A percentile compares a stretch with the other conserved stretches of the same genome.
Conservation (phyloP, 2,329 filamentous ascomycete genomes). For the Colletotrichum endophyticum region DNA sequence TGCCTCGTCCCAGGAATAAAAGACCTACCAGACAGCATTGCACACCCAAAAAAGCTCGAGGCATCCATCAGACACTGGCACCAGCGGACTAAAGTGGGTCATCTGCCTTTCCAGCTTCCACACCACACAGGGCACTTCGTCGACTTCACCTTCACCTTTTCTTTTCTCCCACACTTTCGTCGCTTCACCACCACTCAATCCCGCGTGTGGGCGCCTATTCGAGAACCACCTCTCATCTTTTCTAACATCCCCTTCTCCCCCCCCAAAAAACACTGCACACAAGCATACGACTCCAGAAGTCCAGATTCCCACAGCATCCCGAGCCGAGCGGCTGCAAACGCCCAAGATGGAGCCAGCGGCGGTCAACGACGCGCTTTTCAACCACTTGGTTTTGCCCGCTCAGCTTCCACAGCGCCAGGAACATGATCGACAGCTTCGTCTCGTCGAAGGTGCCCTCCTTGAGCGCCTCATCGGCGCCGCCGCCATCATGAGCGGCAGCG, state of each 20-base stretch:
- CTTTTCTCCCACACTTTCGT: neutral
- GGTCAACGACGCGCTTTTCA: constrained; percentile 10
- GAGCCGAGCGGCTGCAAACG: neutral
- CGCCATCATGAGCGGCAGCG: neutral
- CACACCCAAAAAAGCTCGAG: neutral
- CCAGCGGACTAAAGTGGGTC: neutral
- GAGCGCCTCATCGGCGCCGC: neutral
- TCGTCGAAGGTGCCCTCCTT: neutral
- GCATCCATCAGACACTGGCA: neutral
- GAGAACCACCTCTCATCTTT: neutral
- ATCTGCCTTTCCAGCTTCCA: neutral
- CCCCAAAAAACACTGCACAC: neutral
- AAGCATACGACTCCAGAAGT: neutral
- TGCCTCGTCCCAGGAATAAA: neutral
- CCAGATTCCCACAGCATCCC: neutral
- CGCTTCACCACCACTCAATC: neutral
- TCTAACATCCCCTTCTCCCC: neutral
- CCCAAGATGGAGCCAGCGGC: neutral
- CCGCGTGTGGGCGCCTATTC: neutral
- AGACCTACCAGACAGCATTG: neutral
- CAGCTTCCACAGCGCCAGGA: constrained; percentile 9
- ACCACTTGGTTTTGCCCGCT: constrained; percentile 8
- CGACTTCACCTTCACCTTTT: neutral
- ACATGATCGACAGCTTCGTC: neutral
- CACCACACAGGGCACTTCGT: neutral